Evolutionary conservation across 75 land plant genomes (phyloP), one percentile per base, ranked within the genome.

Genomic region (Picea glauca): DNA sequence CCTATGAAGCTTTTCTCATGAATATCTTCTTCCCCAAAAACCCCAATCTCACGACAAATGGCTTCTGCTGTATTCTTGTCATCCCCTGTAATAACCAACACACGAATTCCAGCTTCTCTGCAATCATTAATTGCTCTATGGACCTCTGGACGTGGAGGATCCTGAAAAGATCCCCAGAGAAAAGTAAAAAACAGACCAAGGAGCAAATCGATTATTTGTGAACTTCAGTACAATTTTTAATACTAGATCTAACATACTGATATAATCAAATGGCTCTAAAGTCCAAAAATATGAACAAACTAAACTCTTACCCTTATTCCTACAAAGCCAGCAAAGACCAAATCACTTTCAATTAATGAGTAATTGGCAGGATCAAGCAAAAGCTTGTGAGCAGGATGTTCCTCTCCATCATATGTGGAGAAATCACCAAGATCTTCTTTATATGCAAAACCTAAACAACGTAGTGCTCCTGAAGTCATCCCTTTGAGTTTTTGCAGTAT

Each of bases 31-130:
- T 86, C 35, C 56, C 65, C 81, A 84, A 96, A 96, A 57, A 96
- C 83, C 43, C 98, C 98, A 77, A 96, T 94, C 78, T 96, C 98
- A 56, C 90, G 90, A 68, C 98, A 96, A 26, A 96, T 96, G 60
- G 98, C 97, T 75, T 96, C 98, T 54, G 98, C 98, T 58, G 98
- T 96, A 68, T 90, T 84, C 79, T 96, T 92, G 85, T 96, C 94
- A 77, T 96, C 98, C 54, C 98, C 98, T 56, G 98, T 96, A 58
- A 96, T 96, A 17, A 96, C 98, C 89, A 96, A 85, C 68, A 96
- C 97, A 17, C 91, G 91, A 60, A 96, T 96, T 21, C 98, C 98
- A 83, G 98, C 98, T n/a, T 91, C 90, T 75, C 84, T 81, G 77
- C 98, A 96, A 68, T 96, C 98, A 65, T 89, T 84, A 83, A 96